These are phyloP conservation scores for Saccharomycopsis lassenensis DNA, from an alignment of 805 yeast genomes.

Conservation along the genomic window DNA sequence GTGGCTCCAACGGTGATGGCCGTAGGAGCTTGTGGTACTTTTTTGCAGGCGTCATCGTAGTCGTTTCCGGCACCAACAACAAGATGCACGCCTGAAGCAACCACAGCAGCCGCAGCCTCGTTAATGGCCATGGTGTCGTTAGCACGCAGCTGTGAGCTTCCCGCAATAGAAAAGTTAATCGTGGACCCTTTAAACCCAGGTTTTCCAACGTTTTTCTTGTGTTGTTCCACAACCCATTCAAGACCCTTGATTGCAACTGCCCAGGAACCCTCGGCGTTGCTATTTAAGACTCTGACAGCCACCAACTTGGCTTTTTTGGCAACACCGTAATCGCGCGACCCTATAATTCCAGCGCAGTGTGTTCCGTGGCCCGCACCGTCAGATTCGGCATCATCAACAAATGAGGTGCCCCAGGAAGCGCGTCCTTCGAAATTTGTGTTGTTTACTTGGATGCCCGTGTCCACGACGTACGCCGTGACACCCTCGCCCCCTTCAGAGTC, in stretches of 20 bases:
- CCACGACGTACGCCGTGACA: constrained; percentile 78
- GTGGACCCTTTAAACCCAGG: constrained; percentile 74
- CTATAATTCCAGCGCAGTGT: no score
- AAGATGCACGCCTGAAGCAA: constrained; percentile 76
- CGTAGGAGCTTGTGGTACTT: constrained; percentile 66
- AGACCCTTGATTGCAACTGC: constrained; percentile 77
- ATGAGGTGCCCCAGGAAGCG: no score
- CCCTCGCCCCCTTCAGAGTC: constrained; percentile 7
- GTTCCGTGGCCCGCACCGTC: no score
- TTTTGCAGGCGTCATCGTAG: constrained; percentile 6
- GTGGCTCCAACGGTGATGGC: constrained; percentile 95
- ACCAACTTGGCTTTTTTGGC: constrained; percentile 65
- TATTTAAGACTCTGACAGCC: constrained; percentile 75
- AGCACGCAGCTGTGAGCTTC: no score
- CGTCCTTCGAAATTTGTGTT: constrained; percentile 75
- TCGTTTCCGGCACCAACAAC: constrained; percentile 95
- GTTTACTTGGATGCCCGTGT: constrained; percentile 70
- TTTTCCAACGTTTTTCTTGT: constrained; percentile 40
- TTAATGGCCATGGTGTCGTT: constrained; percentile 81
- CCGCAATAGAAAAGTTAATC: constrained; percentile 92
- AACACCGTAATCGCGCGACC: no score
- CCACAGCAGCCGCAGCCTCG: constrained; percentile 81
- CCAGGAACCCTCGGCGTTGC: constrained; percentile 74
- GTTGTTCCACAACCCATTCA: constrained; percentile 70
- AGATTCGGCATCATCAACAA: no score